Conservation (phyloP, 2,329 filamentous ascomycete species). For the Neofusicoccum ribis region DNA sequence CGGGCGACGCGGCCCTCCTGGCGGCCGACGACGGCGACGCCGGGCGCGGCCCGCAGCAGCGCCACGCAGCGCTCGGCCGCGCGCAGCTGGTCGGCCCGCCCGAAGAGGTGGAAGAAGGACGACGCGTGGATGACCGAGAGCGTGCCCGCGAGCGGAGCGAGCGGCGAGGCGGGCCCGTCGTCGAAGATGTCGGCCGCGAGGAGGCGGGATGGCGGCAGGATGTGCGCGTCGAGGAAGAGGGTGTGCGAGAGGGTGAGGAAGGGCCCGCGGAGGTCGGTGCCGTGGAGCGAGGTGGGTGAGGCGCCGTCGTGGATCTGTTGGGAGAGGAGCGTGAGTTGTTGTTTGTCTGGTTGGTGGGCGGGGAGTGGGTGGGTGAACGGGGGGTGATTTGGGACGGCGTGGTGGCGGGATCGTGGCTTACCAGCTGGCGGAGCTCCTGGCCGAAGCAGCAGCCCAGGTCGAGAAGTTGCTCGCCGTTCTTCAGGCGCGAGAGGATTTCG, state of each 20-base stretch:
- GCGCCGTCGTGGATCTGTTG: slow-evolving; percentile 33
- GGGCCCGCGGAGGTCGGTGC: slow-evolving; percentile 38
- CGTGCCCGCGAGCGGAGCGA: slow-evolving; percentile 29
- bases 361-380: too few relatives aligned
- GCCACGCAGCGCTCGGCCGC: slow-evolving; percentile 34
- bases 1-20: slow-evolving; percentile 23
- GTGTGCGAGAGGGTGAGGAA: slow-evolving; percentile 58
- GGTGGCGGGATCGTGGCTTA: slow-evolving; percentile 17
- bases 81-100: slow-evolving; percentile 34
- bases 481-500: slow-evolving; percentile 37
- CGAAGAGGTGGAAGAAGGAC: slow-evolving; percentile 47
- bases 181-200: slow-evolving; percentile 47
- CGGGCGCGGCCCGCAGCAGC: slow-evolving; percentile 40
- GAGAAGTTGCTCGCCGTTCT: slow-evolving; percentile 37
- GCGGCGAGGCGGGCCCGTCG: slow-evolving; percentile 27
- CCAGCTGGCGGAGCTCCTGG: slow-evolving; percentile 47
- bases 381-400: too few relatives aligned
- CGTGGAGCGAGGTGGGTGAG: slow-evolving; percentile 40
- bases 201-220: slow-evolving; percentile 49
- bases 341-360: neutral
- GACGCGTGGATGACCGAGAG: slow-evolving; percentile 43
- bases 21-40: slow-evolving; percentile 54
- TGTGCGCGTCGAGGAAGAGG: slow-evolving; percentile 36
- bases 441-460: slow-evolving; percentile 50
- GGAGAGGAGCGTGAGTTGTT: neutral